Conservation (phyloP, 2,329 filamentous ascomycete genomes). For the Hypoxylon rubiginosum region DNA sequence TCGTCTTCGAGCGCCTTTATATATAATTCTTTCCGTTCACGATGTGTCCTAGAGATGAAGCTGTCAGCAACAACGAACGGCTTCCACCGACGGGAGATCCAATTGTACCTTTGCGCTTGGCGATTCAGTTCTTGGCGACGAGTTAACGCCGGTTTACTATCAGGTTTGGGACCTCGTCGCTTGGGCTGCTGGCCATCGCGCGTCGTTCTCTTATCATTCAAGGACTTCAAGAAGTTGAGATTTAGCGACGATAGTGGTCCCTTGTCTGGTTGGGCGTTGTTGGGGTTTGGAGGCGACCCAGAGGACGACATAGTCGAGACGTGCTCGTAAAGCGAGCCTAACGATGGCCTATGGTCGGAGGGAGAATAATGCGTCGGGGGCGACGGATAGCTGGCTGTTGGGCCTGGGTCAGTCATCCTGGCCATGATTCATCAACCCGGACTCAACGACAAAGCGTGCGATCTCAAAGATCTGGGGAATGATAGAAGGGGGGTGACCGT, state of each 20-base stretch:
- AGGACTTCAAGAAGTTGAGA: conserved; percentile 74
- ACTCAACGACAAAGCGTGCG: conserved; percentile 22
- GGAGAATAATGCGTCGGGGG: conserved; percentile 54
- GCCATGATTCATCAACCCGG: conserved; percentile 41
- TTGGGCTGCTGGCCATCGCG: conserved; percentile 90
- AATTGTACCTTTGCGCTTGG: conserved; percentile 87
- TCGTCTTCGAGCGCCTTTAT: conserved; percentile 95
- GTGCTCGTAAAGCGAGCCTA: conserved; percentile 53
- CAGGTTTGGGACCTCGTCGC: conserved; percentile 92
- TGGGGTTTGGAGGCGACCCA: conserved; percentile 55
- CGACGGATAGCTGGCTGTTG: conserved; percentile 55
- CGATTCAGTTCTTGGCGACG: conserved; percentile 93
- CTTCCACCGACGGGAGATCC: background rate
- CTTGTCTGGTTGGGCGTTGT: conserved; percentile 46
- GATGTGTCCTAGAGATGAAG: conserved; percentile 80
- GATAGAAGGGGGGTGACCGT: conserved; percentile 22
- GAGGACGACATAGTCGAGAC: conserved; percentile 63
- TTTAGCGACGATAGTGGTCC: conserved; percentile 62
- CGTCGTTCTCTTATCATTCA: conserved; percentile 81
- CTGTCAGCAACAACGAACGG: conserved; percentile 27
- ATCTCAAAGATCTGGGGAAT: conserved; percentile 22
- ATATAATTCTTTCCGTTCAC: conserved; percentile 95
- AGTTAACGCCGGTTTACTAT: conserved; percentile 94
- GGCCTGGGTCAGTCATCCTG: conserved; percentile 55
- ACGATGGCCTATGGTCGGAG: conserved; percentile 50